These are phyloP conservation scores for Russula vinacea DNA, from an alignment of 768 basidiomycete genomes.

Conservation along the genomic window DNA sequence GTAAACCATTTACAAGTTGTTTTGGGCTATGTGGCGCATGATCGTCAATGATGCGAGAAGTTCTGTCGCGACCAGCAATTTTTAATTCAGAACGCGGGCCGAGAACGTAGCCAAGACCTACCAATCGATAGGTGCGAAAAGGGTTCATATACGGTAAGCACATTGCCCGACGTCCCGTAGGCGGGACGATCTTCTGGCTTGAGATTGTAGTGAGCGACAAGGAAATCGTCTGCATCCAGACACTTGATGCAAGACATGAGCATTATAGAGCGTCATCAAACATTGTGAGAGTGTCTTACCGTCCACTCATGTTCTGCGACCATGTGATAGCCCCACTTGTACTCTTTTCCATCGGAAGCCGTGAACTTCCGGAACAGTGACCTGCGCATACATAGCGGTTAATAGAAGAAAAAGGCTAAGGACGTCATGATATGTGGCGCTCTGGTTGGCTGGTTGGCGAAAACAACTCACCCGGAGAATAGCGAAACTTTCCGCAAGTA, in stretches of 20 bases:
- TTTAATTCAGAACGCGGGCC: not conserved
- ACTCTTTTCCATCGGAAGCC: conserved; percentile 67
- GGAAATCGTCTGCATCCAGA: conserved; percentile 48
- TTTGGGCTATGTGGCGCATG: conserved; percentile 32
- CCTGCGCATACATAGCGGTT: conserved; percentile 37
- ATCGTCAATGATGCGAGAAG: conserved; percentile 29
- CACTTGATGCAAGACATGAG: conserved; percentile 42
- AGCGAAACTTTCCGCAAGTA: conserved; percentile 63
- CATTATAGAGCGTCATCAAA: conserved; percentile 17
- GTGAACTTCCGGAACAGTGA: conserved; percentile 66
- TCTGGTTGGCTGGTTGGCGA: not conserved
- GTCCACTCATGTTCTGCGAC: conserved; percentile 69
- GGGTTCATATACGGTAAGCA: conserved; percentile 55
- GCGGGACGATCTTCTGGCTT: conserved; percentile 51
- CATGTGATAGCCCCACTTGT: conserved; percentile 60
- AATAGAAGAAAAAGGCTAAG: not conserved
- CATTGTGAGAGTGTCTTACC: conserved; percentile 42
- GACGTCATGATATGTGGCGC: conserved; percentile 6
- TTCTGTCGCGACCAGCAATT: conserved; percentile 16
- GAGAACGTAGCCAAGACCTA: conserved; percentile 34
- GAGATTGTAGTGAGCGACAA: conserved; percentile 66
- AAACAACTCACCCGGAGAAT: conserved; percentile 57
- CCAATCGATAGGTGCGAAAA: conserved; percentile 54
- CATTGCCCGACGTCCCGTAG: conserved; percentile 63
- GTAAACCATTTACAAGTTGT: conserved; percentile 23